A percentile compares a stretch with the other conserved stretches of the same genome.
Conservation (phyloP, 371 early-diverging fungal species). For the Dichotomocladium elegans region DNA sequence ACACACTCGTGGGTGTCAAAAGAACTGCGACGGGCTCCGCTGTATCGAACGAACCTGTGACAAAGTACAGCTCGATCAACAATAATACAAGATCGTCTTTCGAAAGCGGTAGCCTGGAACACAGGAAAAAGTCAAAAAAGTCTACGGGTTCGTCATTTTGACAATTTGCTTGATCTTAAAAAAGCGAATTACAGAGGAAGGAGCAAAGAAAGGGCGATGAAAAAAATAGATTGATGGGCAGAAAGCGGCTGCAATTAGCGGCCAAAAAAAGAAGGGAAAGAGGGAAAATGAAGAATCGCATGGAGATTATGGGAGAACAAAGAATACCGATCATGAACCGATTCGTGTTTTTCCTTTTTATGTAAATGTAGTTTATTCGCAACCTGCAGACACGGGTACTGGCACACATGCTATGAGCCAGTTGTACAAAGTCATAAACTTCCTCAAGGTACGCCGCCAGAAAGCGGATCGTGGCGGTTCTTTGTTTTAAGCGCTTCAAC, state of each 20-base stretch:
- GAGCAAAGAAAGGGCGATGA: too few relatives aligned
- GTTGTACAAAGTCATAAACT: conserved; percentile 55
- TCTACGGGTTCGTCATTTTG: conserved; percentile 31
- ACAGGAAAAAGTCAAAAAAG: conserved; percentile 30
- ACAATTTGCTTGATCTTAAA: background rate
- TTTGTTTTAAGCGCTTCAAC: too few relatives aligned
- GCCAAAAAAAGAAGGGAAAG: background rate
- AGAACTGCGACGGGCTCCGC: conserved; percentile 24
- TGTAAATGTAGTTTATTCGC: conserved; percentile 39
- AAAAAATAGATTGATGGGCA: background rate
- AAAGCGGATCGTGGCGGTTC: background rate
- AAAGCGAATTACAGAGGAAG: background rate
- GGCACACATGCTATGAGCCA: conserved; percentile 63
- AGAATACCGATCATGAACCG: too few relatives aligned
- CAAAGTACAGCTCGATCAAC: conserved; percentile 21
- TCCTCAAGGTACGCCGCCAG: conserved; percentile 40
- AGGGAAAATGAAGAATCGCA: too few relatives aligned
- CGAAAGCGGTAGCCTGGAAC: conserved; percentile 16
- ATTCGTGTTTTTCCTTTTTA: background rate
- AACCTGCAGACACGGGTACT: conserved; percentile 57
- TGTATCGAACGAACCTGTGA: background rate
- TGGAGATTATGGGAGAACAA: too few relatives aligned
- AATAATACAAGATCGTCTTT: conserved; percentile 40
- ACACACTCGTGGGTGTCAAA: conserved; percentile 34
- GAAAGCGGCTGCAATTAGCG: background rate